Percentiles rank a stretch among this genome's conserved stretches.
Conservation (phyloP, 805 yeast species). For the Scheffersomyces lignosus region DNA sequence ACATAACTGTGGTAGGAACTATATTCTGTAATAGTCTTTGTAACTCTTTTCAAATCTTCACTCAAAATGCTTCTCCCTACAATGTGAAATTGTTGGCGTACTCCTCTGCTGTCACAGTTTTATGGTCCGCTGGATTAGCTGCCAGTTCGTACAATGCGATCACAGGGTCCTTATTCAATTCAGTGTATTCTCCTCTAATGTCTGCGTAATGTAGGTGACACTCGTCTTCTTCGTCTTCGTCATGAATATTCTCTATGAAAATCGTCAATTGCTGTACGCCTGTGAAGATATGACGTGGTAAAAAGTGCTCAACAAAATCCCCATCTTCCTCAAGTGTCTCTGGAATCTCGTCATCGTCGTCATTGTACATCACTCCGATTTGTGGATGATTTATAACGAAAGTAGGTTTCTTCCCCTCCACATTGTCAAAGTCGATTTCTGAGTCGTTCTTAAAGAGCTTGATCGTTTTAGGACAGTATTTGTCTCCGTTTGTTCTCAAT, state of each 20-base stretch:
- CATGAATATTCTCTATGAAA: constrained; percentile 59
- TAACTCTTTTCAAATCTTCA: too few species aligned
- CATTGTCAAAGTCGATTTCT: constrained; percentile 71
- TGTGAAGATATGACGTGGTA: constrained; percentile 74
- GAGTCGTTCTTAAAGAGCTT: constrained; percentile 71
- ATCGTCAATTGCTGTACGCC: constrained; percentile 67
- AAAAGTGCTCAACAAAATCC: constrained; percentile 75
- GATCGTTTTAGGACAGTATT: constrained; percentile 67
- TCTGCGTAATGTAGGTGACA: constrained; percentile 70
- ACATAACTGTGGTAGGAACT: too few species aligned
- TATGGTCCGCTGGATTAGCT: constrained; percentile 90
- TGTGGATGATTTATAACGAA: constrained; percentile 63
- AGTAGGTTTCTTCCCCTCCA: constrained; percentile 48
- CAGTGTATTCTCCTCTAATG: constrained; percentile 69
- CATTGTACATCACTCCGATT: constrained; percentile 48
- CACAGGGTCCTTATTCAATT: constrained; percentile 64
- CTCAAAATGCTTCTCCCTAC: too few species aligned
- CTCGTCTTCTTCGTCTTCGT: constrained; percentile 56
- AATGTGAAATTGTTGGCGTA: too few species aligned
- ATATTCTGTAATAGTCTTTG: too few species aligned
- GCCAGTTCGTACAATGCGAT: constrained; percentile 84
- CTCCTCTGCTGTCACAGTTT: constrained; percentile 21
- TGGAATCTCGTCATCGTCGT: constrained; percentile 39
- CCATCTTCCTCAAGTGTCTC: constrained; percentile 30
- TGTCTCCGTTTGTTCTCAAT: constrained; percentile 61